These are phyloP conservation scores for Chaetomiaceae sp. DNA, from an alignment of 2,329 filamentous ascomycete species.

Conservation along the genomic window DNA sequence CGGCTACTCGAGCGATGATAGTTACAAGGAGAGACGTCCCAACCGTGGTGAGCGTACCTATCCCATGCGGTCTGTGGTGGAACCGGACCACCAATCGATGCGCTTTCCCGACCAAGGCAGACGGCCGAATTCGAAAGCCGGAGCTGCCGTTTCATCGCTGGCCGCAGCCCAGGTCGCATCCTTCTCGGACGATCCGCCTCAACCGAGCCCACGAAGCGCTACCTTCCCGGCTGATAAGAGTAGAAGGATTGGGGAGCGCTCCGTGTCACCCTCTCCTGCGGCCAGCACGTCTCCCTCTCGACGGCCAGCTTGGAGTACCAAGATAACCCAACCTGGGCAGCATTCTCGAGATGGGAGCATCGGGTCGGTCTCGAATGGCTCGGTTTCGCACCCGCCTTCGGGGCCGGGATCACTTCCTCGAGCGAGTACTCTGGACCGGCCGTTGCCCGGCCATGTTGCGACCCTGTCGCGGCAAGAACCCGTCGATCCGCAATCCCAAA, in stretches of 20 bases:
- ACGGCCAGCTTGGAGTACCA: slow-evolving; percentile 11
- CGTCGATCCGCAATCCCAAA: slow-evolving; percentile 24
- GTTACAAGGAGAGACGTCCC: slow-evolving; percentile 29
- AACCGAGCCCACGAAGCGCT: slow-evolving; percentile 23
- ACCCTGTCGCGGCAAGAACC: slow-evolving; percentile 25
- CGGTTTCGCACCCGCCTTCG: slow-evolving; percentile 19
- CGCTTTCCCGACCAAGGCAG: slow-evolving; percentile 25
- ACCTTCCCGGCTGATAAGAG: slow-evolving; percentile 23
- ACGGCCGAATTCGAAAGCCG: slow-evolving; percentile 33
- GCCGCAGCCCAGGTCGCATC: slow-evolving; percentile 20
- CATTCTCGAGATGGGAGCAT: slow-evolving; percentile 30
- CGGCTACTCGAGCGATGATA: slow-evolving; percentile 39
- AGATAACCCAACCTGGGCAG: slow-evolving; percentile 14
- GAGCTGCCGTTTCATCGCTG: slow-evolving; percentile 34
- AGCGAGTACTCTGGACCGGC: slow-evolving; percentile 23
- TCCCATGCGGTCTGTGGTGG: slow-evolving; percentile 10
- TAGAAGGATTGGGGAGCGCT: slow-evolving; percentile 22
- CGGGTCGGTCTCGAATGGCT: slow-evolving; percentile 24
- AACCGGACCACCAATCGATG: slow-evolving; percentile 18
- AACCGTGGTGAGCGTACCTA: slow-evolving; percentile 24
- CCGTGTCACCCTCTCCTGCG: slow-evolving; percentile 29
- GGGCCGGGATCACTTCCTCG: slow-evolving; percentile 21
- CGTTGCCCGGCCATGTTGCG: slow-evolving; percentile 23
- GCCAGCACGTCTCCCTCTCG: slow-evolving; percentile 30
- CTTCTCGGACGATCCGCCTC: slow-evolving; percentile 15